Conservation (phyloP, 177 flowering plant genomes). For the Vitis hybrid region DNA sequence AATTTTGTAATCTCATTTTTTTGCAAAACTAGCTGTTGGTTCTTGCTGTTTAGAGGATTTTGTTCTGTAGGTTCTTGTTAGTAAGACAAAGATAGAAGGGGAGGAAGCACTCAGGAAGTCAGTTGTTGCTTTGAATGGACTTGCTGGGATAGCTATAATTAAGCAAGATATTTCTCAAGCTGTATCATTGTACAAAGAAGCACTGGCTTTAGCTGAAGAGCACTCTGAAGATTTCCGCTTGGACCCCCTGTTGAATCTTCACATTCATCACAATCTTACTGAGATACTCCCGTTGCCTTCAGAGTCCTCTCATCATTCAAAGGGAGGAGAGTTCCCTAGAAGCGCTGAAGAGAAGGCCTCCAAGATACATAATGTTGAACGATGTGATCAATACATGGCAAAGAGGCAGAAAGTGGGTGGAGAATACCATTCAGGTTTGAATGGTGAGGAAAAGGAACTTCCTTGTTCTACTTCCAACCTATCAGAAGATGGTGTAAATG, state of each 20-base stretch:
- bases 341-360: constrained; percentile 21
- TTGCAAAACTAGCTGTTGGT: constrained; percentile 2
- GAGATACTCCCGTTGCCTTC: constrained; percentile 53
- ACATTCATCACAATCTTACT: constrained; percentile 80
- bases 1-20: not conserved
- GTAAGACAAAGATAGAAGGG: constrained; percentile 88
- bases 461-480: constrained; percentile 11
- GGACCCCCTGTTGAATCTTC: constrained; percentile 86
- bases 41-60: constrained; percentile 11
- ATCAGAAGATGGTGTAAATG: constrained; percentile 16
- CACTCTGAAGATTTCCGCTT: constrained; percentile 79
- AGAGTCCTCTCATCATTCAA: constrained; percentile 15
- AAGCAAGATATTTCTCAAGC: constrained; percentile 58
- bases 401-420: constrained; percentile 39
- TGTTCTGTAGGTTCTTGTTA: constrained; percentile 67
- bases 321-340: constrained; percentile 20
- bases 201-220: constrained; percentile 57
- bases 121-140: constrained; percentile 82
- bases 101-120: constrained; percentile 87
- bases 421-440: constrained; percentile 22
- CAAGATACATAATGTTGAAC: constrained; percentile 20
- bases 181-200: constrained; percentile 75
- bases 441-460: constrained; percentile 15
- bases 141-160: constrained; percentile 84
- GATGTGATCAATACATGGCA: constrained; percentile 18